phyloP scores from a whole-genome alignment of 2,329 filamentous ascomycete genomes.

The Sarocladiaceae sp. region DNA sequence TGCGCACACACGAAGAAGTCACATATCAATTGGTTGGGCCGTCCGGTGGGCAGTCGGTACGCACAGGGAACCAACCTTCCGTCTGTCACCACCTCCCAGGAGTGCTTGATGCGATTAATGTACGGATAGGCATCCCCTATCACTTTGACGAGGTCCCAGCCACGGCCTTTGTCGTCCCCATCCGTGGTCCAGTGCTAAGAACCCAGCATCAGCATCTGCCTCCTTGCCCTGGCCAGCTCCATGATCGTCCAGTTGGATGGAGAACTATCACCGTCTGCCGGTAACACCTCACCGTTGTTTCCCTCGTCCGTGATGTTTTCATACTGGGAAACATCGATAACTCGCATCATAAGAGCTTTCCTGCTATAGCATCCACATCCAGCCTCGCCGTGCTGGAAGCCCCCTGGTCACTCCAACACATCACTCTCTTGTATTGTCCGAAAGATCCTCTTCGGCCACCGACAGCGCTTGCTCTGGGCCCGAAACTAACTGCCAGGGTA shows the following conservation, averaged over 20 bases:
- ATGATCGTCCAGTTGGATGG: neutral
- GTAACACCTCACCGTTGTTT: neutral
- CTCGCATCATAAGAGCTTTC: neutral
- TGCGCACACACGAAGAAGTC: neutral
- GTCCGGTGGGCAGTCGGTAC: neutral
- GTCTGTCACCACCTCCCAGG: neutral
- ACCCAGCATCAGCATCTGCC: neutral
- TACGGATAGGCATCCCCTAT: neutral
- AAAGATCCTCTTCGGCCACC: neutral
- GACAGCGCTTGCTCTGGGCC: neutral
- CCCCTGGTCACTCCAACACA: neutral
- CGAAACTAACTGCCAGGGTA: neutral
- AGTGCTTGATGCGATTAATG: neutral
- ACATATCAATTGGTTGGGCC: neutral
- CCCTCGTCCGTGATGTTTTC: neutral
- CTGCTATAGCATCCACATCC: conserved; percentile 5
- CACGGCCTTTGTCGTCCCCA: conserved; percentile 1
- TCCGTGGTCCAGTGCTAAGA: neutral
- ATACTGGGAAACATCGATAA: neutral
- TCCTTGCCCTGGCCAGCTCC: conserved; percentile 1
- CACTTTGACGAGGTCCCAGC: conserved; percentile 1
- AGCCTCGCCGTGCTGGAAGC: neutral
- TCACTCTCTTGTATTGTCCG: conserved; percentile 1
- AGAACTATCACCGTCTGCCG: too few relatives aligned
- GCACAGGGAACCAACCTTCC: neutral